phyloP scores from a whole-genome alignment of 495 filamentous ascomycete genomes.

The Chaetomium cochliodes region DNA sequence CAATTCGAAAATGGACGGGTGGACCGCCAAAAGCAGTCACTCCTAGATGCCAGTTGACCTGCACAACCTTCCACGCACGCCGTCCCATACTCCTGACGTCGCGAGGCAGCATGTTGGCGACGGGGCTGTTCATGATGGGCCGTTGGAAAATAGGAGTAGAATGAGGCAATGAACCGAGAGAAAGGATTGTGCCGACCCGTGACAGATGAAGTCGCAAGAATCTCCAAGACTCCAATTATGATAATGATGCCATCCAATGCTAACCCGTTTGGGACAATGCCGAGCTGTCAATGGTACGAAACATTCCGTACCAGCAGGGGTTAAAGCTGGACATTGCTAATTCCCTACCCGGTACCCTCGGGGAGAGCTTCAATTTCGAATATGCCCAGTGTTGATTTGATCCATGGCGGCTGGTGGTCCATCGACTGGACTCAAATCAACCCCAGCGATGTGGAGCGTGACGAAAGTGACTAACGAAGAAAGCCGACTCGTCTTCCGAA shows the following conservation, averaged over 20 bases:
- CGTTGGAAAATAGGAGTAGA: neutral
- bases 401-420: too few relatives aligned
- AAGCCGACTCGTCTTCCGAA: too few relatives aligned
- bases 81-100: constrained; percentile 16
- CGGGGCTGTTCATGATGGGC: neutral
- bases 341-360: too few relatives aligned
- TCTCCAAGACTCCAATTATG: neutral
- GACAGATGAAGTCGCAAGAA: neutral
- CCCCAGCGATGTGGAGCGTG: too few relatives aligned
- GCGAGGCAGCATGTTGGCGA: neutral
- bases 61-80: constrained; percentile 37
- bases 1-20: constrained; percentile 69
- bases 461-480: too few relatives aligned
- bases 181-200: too few relatives aligned
- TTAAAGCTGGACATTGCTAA: too few relatives aligned
- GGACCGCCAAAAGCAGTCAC: constrained; percentile 72
- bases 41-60: constrained; percentile 63
- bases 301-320: too few relatives aligned
- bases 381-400: too few relatives aligned
- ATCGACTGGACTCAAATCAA: too few relatives aligned
- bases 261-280: constrained; percentile 6
- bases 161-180: neutral
- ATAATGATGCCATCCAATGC: constrained; percentile 1
- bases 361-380: too few relatives aligned
- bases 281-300: too few relatives aligned